A percentile compares a stretch with the other conserved stretches of the same genome.
Conservation (phyloP, 148 eudicot species). For the Persicaria tinctoria region DNA sequence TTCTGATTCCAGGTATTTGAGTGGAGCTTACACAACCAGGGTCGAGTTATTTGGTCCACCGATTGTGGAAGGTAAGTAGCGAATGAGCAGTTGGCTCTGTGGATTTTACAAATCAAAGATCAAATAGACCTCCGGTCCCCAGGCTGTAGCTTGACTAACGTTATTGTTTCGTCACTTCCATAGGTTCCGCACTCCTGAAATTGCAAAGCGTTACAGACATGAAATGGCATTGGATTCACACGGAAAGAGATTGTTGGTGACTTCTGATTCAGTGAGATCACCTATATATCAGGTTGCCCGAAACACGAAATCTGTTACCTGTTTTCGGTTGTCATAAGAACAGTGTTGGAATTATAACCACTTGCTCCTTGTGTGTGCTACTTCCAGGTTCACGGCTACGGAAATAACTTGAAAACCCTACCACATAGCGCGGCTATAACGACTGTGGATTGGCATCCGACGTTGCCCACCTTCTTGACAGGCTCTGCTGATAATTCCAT, state of each 20-base stretch:
- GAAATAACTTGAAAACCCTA: slow-evolving; percentile 31
- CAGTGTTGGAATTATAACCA: not conserved
- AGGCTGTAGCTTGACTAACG: not conserved
- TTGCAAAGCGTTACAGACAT: slow-evolving; percentile 36
- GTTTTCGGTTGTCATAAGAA: not conserved
- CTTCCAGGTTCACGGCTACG: slow-evolving; percentile 39
- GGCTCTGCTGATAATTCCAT: slow-evolving; percentile 64
- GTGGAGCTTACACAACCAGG: slow-evolving; percentile 97
- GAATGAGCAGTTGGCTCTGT: too few relatives aligned
- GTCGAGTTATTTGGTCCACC: slow-evolving; percentile 84
- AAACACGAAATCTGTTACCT: not conserved
- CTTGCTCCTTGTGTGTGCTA: not conserved
- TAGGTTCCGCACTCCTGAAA: slow-evolving; percentile 45
- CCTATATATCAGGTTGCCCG: slow-evolving; percentile 68
- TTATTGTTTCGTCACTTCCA: slow-evolving; percentile 11
- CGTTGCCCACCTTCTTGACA: slow-evolving; percentile 50
- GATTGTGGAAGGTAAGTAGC: slow-evolving; percentile 73
- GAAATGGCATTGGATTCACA: slow-evolving; percentile 82
- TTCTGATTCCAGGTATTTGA: slow-evolving; percentile 57
- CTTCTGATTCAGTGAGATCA: slow-evolving; percentile 77
- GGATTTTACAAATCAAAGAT: too few relatives aligned
- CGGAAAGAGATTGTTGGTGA: slow-evolving; percentile 78
- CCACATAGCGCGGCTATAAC: slow-evolving; percentile 33
- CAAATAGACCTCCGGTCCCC: not conserved
- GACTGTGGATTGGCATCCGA: slow-evolving; percentile 67